Evolutionary conservation across 2,329 filamentous ascomycete genomes (phyloP).

Genomic region (Trichophyton schoenleinii): DNA sequence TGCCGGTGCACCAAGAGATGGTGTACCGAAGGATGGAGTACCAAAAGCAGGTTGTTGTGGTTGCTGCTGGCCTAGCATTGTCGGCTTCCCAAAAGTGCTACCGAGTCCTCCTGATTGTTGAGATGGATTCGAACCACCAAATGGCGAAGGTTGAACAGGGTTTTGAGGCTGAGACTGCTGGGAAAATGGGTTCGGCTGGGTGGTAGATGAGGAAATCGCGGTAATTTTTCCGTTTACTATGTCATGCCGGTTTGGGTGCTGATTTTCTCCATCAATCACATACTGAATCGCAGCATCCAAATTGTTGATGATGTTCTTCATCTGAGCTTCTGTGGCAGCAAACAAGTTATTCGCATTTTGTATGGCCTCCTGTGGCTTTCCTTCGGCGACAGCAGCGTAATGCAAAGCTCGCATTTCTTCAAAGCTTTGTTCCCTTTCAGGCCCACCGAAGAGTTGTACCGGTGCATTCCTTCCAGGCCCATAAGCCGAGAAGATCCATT

Average conservation of each 20-base stretch:
- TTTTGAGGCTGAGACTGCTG: constrained; percentile 16
- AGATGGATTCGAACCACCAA: not conserved
- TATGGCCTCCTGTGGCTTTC: constrained; percentile 45
- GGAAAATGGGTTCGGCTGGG: constrained; percentile 18
- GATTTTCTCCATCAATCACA: constrained; percentile 51
- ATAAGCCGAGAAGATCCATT: constrained; percentile 81
- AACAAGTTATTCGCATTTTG: constrained; percentile 45
- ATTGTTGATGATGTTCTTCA: constrained; percentile 56
- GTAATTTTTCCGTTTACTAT: constrained; percentile 23
- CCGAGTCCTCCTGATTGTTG: constrained; percentile 11
- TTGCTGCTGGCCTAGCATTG: constrained; percentile 24
- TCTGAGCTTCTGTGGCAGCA: constrained; percentile 55
- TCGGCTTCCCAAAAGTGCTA: constrained; percentile 30
- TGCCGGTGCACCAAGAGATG: not conserved
- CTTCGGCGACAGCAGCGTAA: constrained; percentile 51
- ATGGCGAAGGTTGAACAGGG: constrained; percentile 5
- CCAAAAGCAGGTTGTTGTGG: constrained; percentile 12
- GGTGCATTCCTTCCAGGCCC: constrained; percentile 65
- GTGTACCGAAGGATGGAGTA: not conserved
- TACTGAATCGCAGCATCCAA: constrained; percentile 60
- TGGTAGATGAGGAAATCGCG: not conserved
- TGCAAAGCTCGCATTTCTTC: constrained; percentile 70
- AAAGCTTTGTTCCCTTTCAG: constrained; percentile 66
- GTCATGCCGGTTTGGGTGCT: constrained; percentile 64
- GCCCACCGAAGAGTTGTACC: constrained; percentile 70